Percentiles rank a stretch among this genome's conserved stretches.
phyloP scores from a whole-genome alignment of 805 yeast species.

The Candida odintsovae region DNA sequence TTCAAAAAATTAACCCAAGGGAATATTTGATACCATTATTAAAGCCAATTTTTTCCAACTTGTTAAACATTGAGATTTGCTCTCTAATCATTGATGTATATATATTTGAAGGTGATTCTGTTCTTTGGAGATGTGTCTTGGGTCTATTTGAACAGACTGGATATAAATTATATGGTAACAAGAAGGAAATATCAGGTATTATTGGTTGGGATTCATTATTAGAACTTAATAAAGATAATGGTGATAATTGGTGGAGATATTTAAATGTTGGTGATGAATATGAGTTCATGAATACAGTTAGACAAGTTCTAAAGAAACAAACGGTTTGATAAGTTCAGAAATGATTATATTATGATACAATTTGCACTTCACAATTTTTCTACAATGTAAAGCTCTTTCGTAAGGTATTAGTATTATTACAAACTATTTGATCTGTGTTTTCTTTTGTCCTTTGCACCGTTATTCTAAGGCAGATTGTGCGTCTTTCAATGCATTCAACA shows the following conservation, averaged over 20 bases:
- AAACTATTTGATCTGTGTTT: no score
- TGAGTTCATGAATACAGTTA: slow-evolving; percentile 39
- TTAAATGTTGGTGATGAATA: slow-evolving; percentile 45
- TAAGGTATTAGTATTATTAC: background rate
- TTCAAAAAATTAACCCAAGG: slow-evolving; percentile 34
- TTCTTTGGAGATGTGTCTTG: slow-evolving; percentile 47
- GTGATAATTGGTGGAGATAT: slow-evolving; percentile 24
- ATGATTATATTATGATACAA: no score
- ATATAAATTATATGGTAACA: slow-evolving; percentile 46
- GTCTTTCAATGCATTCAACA: slow-evolving; percentile 30
- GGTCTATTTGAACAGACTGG: slow-evolving; percentile 45
- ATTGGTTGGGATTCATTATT: slow-evolving; percentile 32
- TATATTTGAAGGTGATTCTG: slow-evolving; percentile 55
- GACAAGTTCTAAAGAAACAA: slow-evolving; percentile 31
- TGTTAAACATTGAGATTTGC: slow-evolving; percentile 40
- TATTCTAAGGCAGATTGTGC: background rate
- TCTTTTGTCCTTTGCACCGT: background rate
- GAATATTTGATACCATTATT: slow-evolving; percentile 40
- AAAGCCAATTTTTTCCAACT: slow-evolving; percentile 39
- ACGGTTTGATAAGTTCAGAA: no score
- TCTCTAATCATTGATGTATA: slow-evolving; percentile 51
- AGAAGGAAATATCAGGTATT: slow-evolving; percentile 37
- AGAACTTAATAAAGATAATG: slow-evolving; percentile 18
- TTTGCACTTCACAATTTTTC: background rate
- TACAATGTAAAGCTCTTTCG: background rate